Evolutionary conservation across 164 flowering plant species (phyloP), one percentile per base, ranked within the genome.

Genomic region (Hamamelis virginiana): DNA sequence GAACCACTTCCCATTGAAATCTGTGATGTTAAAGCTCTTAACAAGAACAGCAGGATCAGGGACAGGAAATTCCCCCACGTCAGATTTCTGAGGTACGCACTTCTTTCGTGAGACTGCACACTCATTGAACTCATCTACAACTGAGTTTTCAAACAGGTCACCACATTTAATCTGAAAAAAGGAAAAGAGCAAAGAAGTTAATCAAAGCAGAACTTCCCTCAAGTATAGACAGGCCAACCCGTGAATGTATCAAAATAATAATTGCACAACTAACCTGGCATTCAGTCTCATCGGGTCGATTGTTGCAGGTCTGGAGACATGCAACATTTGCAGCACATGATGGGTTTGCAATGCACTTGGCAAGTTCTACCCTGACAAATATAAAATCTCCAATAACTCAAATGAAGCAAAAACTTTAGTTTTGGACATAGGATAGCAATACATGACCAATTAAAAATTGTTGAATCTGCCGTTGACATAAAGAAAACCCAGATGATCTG

Each of bases 71-170:
- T 92, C 97, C 27, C 98, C 98, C 15, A 89, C 79, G 75, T 95
- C 98, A 67, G 91, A 86, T 84, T 92, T 92, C 70, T 21, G 81
- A 28, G 97, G 97, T 9, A 95, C 97, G 70, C 98, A 92, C 82
- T 95, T 95, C 85, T 95, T 95, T 47, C 93, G 78, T 47, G 97
- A 95, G 67, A 95, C 98, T 50, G 98, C 98, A 80, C 97, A 95
- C 38, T 91, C 97, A 62, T 95, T 95, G 83, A 95, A 95, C 75
- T 92, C 82, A 73, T 92, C 98, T 18, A 91, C 98, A 1, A 91
- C 90, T 23, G 71, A 85, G 77, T 95, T 92, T 76, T 84, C 97
- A 77, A 95, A 95, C 55, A 95, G 82, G 74, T 95, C 94, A 46
- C 97, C 97, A 77, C 98, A 95, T 78, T 89, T 95, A 59, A 95